Percentiles rank a stretch among this genome's conserved stretches.
Evolutionary conservation across 2,329 filamentous ascomycete genomes (phyloP).

Genomic region (Ceratocystis eucalypticola): DNA sequence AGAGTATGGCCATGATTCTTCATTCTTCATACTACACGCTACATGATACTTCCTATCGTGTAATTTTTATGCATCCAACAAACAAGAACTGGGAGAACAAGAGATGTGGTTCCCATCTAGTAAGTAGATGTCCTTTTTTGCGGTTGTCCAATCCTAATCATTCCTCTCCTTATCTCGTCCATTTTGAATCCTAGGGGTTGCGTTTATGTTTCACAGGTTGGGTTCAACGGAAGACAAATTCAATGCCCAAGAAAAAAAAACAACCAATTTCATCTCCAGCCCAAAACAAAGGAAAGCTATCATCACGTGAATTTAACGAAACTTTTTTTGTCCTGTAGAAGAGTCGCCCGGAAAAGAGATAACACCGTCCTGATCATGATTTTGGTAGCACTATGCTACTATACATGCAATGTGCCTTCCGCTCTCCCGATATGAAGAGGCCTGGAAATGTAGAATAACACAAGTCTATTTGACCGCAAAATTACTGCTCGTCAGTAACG

Average conservation of each 20-base stretch:
- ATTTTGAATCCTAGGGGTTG: neutral
- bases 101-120: neutral
- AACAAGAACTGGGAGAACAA: neutral
- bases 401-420: constrained; percentile 48
- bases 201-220: constrained; percentile 1
- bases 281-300: constrained; percentile 17
- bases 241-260: constrained; percentile 4
- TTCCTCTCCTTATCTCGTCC: neutral
- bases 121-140: neutral
- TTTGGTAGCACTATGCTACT: constrained; percentile 40
- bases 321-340: constrained; percentile 21
- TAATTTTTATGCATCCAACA: constrained; percentile 3
- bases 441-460: constrained; percentile 46
- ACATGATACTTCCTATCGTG: neutral
- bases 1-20: constrained; percentile 9
- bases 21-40: neutral
- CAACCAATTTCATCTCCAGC: constrained; percentile 8
- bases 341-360: constrained; percentile 22
- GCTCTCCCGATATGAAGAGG: constrained; percentile 40
- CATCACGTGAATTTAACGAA: constrained; percentile 18
- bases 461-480: constrained; percentile 30
- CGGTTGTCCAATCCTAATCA: neutral
- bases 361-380: constrained; percentile 21
- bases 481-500: constrained; percentile 51
- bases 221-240: constrained; percentile 1